Percentiles rank a stretch among this genome's conserved stretches.
Conservation (phyloP, 192 early-diverging fungal genomes). For the Rhizophagus clarus region DNA sequence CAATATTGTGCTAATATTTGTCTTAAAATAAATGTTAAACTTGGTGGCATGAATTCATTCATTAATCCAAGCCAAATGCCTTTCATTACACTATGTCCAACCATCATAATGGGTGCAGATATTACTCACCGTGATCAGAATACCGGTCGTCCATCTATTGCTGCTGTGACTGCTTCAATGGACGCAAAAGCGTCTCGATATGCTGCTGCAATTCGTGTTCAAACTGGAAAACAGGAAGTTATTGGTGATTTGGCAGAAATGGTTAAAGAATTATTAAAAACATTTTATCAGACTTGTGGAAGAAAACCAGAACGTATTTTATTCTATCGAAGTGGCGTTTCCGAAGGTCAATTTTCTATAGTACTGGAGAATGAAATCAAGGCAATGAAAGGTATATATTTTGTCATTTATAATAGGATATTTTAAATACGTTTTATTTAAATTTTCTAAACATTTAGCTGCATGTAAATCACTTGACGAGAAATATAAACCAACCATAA, state of each 20-base stretch:
- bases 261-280: slow-evolving; percentile 35
- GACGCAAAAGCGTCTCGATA: slow-evolving; percentile 38
- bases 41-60: slow-evolving; percentile 81
- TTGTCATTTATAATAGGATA: no score
- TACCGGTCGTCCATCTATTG: no score
- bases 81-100: slow-evolving; percentile 38
- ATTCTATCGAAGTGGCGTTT: slow-evolving; percentile 88
- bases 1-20: slow-evolving; percentile 97
- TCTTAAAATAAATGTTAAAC: slow-evolving; percentile 91
- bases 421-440: no score
- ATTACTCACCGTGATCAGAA: no score
- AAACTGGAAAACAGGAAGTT: slow-evolving; percentile 66
- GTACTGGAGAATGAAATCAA: slow-evolving; percentile 74
- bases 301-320: slow-evolving; percentile 47
- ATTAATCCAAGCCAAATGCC: slow-evolving; percentile 62
- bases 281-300: no score
- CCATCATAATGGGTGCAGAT: no score
- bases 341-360: slow-evolving; percentile 79
- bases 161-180: no score
- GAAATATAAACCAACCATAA: background rate
- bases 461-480: background rate
- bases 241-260: slow-evolving; percentile 65
- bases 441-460: background rate
- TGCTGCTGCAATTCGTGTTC: slow-evolving; percentile 31
- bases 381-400: slow-evolving; percentile 50